A percentile compares a stretch with the other conserved stretches of the same genome.
phyloP scores from a whole-genome alignment of 495 filamentous ascomycete species.

The Glonium stellatum region DNA sequence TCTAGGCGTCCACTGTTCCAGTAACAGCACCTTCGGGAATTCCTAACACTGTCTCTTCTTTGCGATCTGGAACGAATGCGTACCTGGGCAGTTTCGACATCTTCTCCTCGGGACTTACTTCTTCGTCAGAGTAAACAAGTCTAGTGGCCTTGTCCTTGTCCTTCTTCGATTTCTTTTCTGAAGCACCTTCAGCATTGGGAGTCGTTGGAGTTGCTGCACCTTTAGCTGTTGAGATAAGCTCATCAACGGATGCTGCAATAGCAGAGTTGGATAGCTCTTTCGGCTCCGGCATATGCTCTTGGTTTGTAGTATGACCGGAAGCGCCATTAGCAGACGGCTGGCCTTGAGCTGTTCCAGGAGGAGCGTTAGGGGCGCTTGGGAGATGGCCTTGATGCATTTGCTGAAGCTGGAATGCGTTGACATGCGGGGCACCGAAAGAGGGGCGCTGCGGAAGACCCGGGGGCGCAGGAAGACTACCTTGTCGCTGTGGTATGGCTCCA shows the following conservation, averaged over 20 bases:
- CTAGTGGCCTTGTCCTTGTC: constrained; percentile 12
- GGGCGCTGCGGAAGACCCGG: constrained; percentile 61
- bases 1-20: constrained; percentile 10
- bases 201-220: constrained; percentile 5
- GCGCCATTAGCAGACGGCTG: background rate
- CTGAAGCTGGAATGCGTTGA: constrained; percentile 55
- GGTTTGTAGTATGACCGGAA: constrained; percentile 1
- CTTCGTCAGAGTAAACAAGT: constrained; percentile 72
- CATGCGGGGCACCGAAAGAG: constrained; percentile 48
- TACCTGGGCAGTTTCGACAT: constrained; percentile 75
- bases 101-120: constrained; percentile 78
- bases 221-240: constrained; percentile 49
- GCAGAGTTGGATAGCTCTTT: background rate
- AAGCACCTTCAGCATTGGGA: constrained; percentile 22
- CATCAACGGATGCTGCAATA: constrained; percentile 48
- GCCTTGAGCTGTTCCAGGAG: background rate
- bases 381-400: constrained; percentile 56
- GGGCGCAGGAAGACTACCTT: constrained; percentile 47
- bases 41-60: constrained; percentile 32
- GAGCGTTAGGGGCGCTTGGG: constrained; percentile 5
- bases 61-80: constrained; percentile 53
- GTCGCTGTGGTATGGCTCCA: constrained; percentile 38
- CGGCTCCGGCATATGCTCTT: constrained; percentile 2
- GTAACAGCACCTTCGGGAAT: constrained; percentile 25
- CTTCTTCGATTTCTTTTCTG: constrained; percentile 56